phyloP scores from a whole-genome alignment of 177 flowering plant genomes.

The Vitis hybrid region DNA sequence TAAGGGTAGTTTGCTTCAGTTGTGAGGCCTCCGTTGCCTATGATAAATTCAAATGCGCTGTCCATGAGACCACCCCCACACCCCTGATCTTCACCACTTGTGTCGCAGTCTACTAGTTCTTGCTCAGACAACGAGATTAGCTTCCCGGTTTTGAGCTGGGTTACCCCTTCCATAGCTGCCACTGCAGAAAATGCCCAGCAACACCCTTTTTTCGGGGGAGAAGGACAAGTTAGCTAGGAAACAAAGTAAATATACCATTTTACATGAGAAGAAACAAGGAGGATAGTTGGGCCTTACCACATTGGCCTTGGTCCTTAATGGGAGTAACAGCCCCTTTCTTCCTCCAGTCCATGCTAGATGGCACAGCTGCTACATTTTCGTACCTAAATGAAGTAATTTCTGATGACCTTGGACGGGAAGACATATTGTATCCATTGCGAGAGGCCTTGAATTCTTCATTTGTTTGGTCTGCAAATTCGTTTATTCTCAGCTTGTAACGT shows the following conservation, averaged over 20 bases:
- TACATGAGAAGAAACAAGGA: too few relatives aligned
- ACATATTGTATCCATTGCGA: conserved; percentile 35
- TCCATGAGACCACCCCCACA: conserved; percentile 43
- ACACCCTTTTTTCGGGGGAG: conserved; percentile 14
- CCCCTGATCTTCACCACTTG: conserved; percentile 26
- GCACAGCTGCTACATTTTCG: conserved; percentile 28
- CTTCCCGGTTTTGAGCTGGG: conserved; percentile 24
- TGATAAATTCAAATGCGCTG: conserved; percentile 35
- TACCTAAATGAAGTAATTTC: conserved; percentile 22
- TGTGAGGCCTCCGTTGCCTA: conserved; percentile 32
- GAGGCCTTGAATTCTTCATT: conserved; percentile 47
- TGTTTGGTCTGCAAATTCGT: conserved; percentile 51
- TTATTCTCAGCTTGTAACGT: conserved; percentile 36
- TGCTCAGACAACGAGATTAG: conserved; percentile 41
- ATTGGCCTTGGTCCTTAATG: conserved; percentile 50
- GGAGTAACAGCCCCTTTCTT: conserved; percentile 50
- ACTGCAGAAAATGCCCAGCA: conserved; percentile 41
- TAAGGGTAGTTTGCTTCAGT: conserved; percentile 38
- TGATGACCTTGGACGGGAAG: neutral
- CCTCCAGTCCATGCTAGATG: conserved; percentile 51
- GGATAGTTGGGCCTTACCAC: conserved; percentile 30
- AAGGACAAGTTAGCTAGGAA: neutral
- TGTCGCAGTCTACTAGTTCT: conserved; percentile 42
- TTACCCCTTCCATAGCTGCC: conserved; percentile 32
- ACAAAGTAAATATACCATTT: neutral